These are phyloP conservation scores for Chrysoporthe austroafricana DNA, from an alignment of 2,329 filamentous ascomycete species.

Conservation along the genomic window DNA sequence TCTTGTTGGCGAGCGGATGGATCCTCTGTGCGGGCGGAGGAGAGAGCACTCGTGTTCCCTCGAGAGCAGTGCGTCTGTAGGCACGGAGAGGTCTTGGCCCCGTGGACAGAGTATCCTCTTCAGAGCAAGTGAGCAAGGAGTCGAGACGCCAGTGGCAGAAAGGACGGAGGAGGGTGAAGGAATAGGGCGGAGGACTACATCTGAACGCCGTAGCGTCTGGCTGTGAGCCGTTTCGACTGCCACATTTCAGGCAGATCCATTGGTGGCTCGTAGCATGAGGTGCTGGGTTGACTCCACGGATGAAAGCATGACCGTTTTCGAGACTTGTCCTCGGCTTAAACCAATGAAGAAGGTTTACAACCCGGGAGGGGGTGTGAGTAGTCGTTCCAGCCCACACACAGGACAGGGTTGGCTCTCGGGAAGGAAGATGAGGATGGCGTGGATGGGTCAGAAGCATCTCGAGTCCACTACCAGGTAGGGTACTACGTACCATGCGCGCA, in stretches of 20 bases:
- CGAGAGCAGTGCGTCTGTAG: conserved; percentile 8
- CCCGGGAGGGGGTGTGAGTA: conserved; percentile 28
- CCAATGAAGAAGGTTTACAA: conserved; percentile 43
- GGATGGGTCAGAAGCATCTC: conserved; percentile 21
- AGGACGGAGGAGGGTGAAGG: conserved; percentile 28
- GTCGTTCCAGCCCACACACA: conserved; percentile 8
- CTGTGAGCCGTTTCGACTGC: conserved; percentile 47
- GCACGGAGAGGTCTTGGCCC: background rate
- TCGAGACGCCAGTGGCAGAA: background rate
- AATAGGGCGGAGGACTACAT: conserved; percentile 19
- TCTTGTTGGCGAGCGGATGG: background rate
- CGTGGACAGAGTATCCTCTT: conserved; percentile 26
- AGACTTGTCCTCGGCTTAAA: conserved; percentile 38
- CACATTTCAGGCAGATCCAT: conserved; percentile 44
- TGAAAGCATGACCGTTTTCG: conserved; percentile 57
- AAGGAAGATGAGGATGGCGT: conserved; percentile 28
- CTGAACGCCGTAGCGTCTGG: conserved; percentile 25
- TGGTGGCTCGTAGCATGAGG: conserved; percentile 50
- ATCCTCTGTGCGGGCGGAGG: background rate
- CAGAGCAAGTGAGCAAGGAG: background rate
- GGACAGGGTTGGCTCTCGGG: conserved; percentile 20
- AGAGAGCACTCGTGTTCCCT: background rate
- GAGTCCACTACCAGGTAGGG: background rate
- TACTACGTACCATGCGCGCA: conserved; percentile 11
- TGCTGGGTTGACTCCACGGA: conserved; percentile 50